phyloP scores from a whole-genome alignment of 1,139 yeast genomes.

The Magnusiomyces tetraspermus region DNA sequence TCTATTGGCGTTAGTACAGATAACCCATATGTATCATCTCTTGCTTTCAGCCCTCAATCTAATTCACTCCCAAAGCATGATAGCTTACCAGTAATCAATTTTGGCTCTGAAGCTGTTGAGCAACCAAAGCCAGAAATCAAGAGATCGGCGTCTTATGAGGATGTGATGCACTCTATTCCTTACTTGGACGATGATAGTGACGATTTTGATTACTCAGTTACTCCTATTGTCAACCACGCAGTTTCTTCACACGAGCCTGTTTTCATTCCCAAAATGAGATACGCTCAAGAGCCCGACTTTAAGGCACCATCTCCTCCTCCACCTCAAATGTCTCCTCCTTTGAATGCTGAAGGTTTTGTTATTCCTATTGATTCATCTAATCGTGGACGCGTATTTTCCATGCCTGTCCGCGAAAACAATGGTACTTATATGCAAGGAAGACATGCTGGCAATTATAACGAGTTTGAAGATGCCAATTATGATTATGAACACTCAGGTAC shows the following conservation, averaged over 20 bases:
- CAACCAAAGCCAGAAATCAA: background rate
- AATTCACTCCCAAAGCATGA: background rate
- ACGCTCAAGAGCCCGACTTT: background rate
- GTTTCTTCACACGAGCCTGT: slow-evolving; percentile 3
- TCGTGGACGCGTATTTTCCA: slow-evolving; percentile 8
- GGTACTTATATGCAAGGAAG: background rate
- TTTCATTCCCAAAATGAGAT: slow-evolving; percentile 5
- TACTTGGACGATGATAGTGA: slow-evolving; percentile 5
- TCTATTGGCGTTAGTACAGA: slow-evolving; percentile 8
- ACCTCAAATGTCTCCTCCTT: slow-evolving; percentile 4
- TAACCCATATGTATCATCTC: background rate
- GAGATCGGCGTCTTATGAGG: slow-evolving; percentile 12
- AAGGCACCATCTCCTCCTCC: background rate
- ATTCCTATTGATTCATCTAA: slow-evolving; percentile 9
- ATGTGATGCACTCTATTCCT: slow-evolving; percentile 14
- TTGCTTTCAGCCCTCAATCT: background rate
- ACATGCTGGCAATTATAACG: slow-evolving; percentile 4
- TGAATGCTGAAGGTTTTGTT: slow-evolving; percentile 9
- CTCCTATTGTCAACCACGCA: slow-evolving; percentile 10
- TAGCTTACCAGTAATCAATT: slow-evolving; percentile 10
- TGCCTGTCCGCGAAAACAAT: slow-evolving; percentile 6
- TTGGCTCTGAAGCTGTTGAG: slow-evolving; percentile 3
- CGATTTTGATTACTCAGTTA: slow-evolving; percentile 8
- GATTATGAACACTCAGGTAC: slow-evolving; percentile 7
- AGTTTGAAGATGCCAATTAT: background rate